Base-by-base conservation (phyloP, 257 asterid species). In the Primulina eburnea region DNA sequence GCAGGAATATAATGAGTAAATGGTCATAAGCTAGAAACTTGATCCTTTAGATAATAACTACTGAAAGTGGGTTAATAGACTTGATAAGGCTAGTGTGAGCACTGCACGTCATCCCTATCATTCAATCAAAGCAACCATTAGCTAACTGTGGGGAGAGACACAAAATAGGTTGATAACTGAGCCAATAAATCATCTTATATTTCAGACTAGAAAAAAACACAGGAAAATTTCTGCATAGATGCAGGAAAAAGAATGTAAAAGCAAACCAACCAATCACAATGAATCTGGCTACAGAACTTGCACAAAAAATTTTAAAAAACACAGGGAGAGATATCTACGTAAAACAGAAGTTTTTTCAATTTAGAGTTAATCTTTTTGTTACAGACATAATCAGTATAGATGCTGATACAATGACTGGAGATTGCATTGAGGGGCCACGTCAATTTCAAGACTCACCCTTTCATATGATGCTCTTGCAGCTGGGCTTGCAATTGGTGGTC, bases 401-500 rank as follows among this genome's bases (percentile, higher is more conserved):
- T 1, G 20, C 21, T 50, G 57, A 50, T 17, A 12, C 57, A 50
- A 17, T 50, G 20, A 50, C 8, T 50, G 21, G 55, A 43, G 7
- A 43, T 43, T 43, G 55, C 12, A 43, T 43, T 4, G 55, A 43
- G 18, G 17, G 17, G 3, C 57, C 20, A 50, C 21, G 8, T 50
- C 20, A 50, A 40, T 68, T 60, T 24, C 69, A 57, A 43, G 71
- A 80, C 95, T 86, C 86, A 91, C 99, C 99, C 97, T 82, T 89
- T 94, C 84, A 85, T 38, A 80, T 94, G 89, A 81, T 89, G 97
- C 69, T 94, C 97, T 85, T 94, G 99, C 70, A 94, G 79, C 73
- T 91, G 94, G 72, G 99, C 88, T 79, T 94, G 97, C 85, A 94
- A 92, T 78, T 94, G 99, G 80, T 94, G 97, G 70, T 94, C 99